Base-by-base conservation (phyloP, 108 stramenopile genomes). In the Ochromonas danica region DNA sequence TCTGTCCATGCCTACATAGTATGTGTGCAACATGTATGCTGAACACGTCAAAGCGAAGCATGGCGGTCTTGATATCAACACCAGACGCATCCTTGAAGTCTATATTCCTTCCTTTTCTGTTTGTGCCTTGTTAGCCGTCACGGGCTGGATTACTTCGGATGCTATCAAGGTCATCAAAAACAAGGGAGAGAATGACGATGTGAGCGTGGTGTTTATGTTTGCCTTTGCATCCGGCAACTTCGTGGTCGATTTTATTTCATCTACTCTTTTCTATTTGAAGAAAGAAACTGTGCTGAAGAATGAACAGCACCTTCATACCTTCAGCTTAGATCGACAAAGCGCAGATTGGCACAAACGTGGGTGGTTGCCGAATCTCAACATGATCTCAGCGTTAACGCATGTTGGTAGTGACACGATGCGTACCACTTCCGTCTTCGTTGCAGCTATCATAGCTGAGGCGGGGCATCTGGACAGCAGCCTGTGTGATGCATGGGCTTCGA, bases 351-450 rank as follows among this genome's bases (percentile, higher is more conserved):
- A n/a, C n/a, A n/a, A n/a, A n/a, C n/a, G n/a, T n/a, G n/a, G n/a
- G 10, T 3, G 30, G 6, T 6, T 39, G 28, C 10, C 31, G 40
- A 75, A 75, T 36, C 25, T 75, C 10, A 75, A 75, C 40, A 75
- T 75, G 72, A 14, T 60, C 3, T 57, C 45, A 33, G 72, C 72
- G 10, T 60, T 75, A 10, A 75, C 72, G 27, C 72, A 75, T 41
- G 72, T 75, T 41, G 72, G 72, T 27, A 10, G 31, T 38, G 72
- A 75, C 31, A 75, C 72, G 28, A 45, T 75, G 45, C 72, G 72
- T 6, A 75, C 72, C 27, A 6, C 27, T 6, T 17, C 72, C 6
- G 72, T 75, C 51, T 75, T 75, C 31, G 38, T 75, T 25, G 72
- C 72, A 25, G 72, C 72, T 6, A 33, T 75, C 40, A 60, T 75